Base-by-base conservation (phyloP, 495 filamentous ascomycete genomes). In the Penicillium antarcticum region DNA sequence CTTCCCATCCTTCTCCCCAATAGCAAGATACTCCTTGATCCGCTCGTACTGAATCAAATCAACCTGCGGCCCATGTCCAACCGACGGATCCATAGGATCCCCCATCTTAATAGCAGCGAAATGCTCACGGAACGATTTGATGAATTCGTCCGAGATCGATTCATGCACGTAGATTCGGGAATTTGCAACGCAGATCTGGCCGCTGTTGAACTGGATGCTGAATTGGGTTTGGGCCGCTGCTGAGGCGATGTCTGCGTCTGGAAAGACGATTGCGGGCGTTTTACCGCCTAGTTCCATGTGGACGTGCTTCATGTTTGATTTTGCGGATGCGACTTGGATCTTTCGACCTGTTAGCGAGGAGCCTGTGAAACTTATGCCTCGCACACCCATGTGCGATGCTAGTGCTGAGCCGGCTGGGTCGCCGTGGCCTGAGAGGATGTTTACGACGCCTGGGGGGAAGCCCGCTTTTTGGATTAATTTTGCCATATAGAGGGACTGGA, bases 221-320 rank as follows among this genome's bases (percentile, higher is more conserved):
- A 81, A 71, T 56, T 94, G 88, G 0, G 84, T 79, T 85, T 89
- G 90, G 45, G 84, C 85, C 5, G 86, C 87, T 1, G 92, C 91
- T 56, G 88, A 82, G 16, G 94, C 88, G 24, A 97, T 68, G 60
- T 97, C 87, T 5, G 90, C 89, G 63, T 97, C 92, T 44, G 87
- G 86, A 62, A 96, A 97, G 32, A 97, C 76, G 36, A 97, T 66
- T 10, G 92, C 75, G 2, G 92, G 91, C 8, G 85, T 87, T 69
- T 97, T 97, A 40, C 92, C 92, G 40, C 92, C 92, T 3, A 92
- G 95, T 68, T 97, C 92, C 40, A 95, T 80, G 4, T 88, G 94
- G 44, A 96, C 91, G 69, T 91, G 89, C 74, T 96, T 97, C 74
- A 97, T 79, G 63, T 88, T 96, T 8, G 80, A 75, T 47, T 71